Conservation (phyloP, 1,284 basidiomycete genomes). For the Sutorius eximius region DNA sequence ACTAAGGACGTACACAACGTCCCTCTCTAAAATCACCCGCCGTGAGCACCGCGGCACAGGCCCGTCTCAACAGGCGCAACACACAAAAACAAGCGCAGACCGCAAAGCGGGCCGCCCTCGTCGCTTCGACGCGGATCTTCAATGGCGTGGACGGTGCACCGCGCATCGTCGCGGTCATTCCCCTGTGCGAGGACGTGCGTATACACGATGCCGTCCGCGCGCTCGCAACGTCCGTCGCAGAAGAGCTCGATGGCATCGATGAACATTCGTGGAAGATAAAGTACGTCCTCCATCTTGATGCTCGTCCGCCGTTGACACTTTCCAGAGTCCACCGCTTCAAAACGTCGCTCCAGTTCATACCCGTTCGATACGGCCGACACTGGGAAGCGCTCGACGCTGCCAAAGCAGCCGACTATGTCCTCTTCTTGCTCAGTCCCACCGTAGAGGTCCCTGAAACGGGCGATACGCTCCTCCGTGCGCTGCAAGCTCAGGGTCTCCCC, state of each 20-base stretch:
- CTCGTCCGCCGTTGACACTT: background rate
- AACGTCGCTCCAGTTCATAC: slow-evolving; percentile 85
- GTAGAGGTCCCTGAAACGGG: slow-evolving; percentile 87
- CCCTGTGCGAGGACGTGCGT: slow-evolving; percentile 70
- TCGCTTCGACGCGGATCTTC: slow-evolving; percentile 73
- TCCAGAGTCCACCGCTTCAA: slow-evolving; percentile 82
- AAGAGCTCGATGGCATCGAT: slow-evolving; percentile 39
- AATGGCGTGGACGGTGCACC: slow-evolving; percentile 78
- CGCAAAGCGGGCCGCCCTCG: slow-evolving; percentile 67
- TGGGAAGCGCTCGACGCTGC: slow-evolving; percentile 86
- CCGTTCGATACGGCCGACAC: slow-evolving; percentile 67
- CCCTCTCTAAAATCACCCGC: slow-evolving; percentile 52
- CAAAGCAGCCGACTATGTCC: slow-evolving; percentile 89
- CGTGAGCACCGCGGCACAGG: slow-evolving; percentile 47
- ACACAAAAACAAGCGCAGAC: slow-evolving; percentile 76
- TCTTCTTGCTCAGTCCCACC: slow-evolving; percentile 80
- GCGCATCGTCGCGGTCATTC: slow-evolving; percentile 77
- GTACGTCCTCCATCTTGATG: slow-evolving; percentile 42
- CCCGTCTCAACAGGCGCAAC: slow-evolving; percentile 71
- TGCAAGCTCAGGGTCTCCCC: slow-evolving; percentile 81
- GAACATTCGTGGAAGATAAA: slow-evolving; percentile 54
- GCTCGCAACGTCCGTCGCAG: slow-evolving; percentile 67
- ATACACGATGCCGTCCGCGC: slow-evolving; percentile 51
- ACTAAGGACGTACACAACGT: slow-evolving; percentile 55
- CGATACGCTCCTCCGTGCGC: slow-evolving; percentile 85